Conservation (phyloP, 2,329 filamentous ascomycete species). For the Decorospora gaudefroyi region DNA sequence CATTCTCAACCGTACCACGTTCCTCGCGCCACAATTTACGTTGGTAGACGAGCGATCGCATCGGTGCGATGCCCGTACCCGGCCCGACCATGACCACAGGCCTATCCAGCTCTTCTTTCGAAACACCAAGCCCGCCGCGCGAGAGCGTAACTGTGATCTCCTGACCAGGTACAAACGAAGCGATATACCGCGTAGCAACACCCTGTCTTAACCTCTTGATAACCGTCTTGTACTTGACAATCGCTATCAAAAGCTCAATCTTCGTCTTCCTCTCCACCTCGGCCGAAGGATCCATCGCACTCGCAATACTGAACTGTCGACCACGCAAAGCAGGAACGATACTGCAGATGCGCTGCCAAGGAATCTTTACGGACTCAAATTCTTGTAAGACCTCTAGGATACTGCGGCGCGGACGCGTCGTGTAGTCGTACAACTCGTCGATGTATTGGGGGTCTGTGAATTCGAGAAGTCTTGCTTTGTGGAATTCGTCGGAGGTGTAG, state of each 20-base stretch:
- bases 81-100: constrained; percentile 80
- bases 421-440: constrained; percentile 96
- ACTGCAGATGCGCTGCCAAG: constrained; percentile 70
- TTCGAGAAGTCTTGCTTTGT: constrained; percentile 80
- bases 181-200: constrained; percentile 86
- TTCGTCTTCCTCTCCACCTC: constrained; percentile 45
- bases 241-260: constrained; percentile 77
- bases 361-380: constrained; percentile 81
- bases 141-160: constrained; percentile 63
- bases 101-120: constrained; percentile 49
- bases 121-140: constrained; percentile 55
- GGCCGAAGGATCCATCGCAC: constrained; percentile 57
- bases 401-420: constrained; percentile 83
- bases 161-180: constrained; percentile 63
- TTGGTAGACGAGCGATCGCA: constrained; percentile 79
- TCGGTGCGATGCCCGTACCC: constrained; percentile 84
- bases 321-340: constrained; percentile 82
- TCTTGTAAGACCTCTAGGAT: constrained; percentile 93
- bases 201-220: constrained; percentile 83
- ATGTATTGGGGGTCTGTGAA: constrained; percentile 78
- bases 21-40: constrained; percentile 55
- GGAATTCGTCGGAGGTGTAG: constrained; percentile 71
- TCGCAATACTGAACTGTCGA: constrained; percentile 92
- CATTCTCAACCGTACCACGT: not conserved
- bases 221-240: constrained; percentile 89